phyloP scores from a whole-genome alignment of 305 asterid genomes.

The Caryopteris hybrid region DNA sequence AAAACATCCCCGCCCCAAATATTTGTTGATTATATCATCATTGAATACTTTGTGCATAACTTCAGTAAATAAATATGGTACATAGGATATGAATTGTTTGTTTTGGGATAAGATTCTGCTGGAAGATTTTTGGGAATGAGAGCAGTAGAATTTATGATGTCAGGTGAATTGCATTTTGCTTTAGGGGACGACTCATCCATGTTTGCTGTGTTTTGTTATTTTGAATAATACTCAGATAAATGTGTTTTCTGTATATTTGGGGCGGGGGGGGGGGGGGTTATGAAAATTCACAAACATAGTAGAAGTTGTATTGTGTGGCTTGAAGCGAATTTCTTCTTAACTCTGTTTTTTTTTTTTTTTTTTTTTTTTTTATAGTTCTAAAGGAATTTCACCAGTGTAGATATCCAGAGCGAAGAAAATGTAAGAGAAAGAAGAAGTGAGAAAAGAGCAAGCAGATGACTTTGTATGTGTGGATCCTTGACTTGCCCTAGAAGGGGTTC shows the following conservation, averaged over 20 bases:
- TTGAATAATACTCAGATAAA: too few relatives aligned
- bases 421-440: slow-evolving; percentile 7
- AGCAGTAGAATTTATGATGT: neutral
- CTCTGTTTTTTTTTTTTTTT: neutral
- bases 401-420: slow-evolving; percentile 15
- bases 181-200: too few relatives aligned
- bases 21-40: neutral
- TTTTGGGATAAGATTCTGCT: neutral
- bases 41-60: neutral
- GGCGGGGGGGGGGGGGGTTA: too few relatives aligned
- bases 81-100: neutral
- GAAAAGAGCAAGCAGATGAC: slow-evolving; percentile 13
- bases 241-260: too few relatives aligned
- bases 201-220: too few relatives aligned
- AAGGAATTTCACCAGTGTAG: slow-evolving; percentile 30
- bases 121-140: neutral
- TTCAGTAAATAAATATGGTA: neutral
- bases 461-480: slow-evolving; percentile 26
- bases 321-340: neutral
- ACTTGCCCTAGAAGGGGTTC: slow-evolving; percentile 16
- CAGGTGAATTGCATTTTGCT: too few relatives aligned
- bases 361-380: neutral
- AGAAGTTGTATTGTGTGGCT: neutral
- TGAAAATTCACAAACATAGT: neutral
- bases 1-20: neutral